Evolutionary conservation across 2,329 filamentous ascomycete species (phyloP).

Genomic region (Alternaria metachromatica): DNA sequence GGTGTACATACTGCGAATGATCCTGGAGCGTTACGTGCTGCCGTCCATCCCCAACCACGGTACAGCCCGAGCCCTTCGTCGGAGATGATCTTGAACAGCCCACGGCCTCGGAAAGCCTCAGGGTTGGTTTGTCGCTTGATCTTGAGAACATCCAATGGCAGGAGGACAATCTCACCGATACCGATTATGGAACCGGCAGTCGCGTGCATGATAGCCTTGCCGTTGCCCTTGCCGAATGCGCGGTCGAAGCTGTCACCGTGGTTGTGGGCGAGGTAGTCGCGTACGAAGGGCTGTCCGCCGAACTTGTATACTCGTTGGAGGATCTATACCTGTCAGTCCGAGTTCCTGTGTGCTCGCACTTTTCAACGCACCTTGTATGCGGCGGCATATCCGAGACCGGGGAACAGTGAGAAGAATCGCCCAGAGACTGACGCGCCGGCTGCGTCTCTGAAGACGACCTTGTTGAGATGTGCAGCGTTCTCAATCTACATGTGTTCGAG

Average conservation of each 20-base stretch:
- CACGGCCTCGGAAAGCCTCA: slow-evolving; percentile 93
- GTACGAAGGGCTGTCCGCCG: slow-evolving; percentile 92
- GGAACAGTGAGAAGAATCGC: slow-evolving; percentile 96
- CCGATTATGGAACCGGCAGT: slow-evolving; percentile 94
- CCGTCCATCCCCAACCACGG: slow-evolving; percentile 96
- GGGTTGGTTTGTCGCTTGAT: slow-evolving; percentile 99
- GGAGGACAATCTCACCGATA: slow-evolving; percentile 93
- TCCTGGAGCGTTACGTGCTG: slow-evolving; percentile 93
- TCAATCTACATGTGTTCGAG: slow-evolving; percentile 56
- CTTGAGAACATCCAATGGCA: slow-evolving; percentile 96
- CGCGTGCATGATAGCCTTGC: slow-evolving; percentile 97
- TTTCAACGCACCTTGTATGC: slow-evolving; percentile 78
- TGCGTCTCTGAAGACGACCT: slow-evolving; percentile 92
- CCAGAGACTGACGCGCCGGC: slow-evolving; percentile 71
- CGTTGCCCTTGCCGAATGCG: slow-evolving; percentile 93
- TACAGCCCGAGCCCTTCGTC: slow-evolving; percentile 97
- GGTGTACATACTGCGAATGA: slow-evolving; percentile 81
- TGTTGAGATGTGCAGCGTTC: slow-evolving; percentile 72
- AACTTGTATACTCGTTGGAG: slow-evolving; percentile 99
- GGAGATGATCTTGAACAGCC: slow-evolving; percentile 84
- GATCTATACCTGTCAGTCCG: slow-evolving; percentile 59
- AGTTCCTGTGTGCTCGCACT: neutral
- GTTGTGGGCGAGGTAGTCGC: slow-evolving; percentile 83
- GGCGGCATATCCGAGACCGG: slow-evolving; percentile 94
- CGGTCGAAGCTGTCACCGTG: slow-evolving; percentile 84